Evolutionary conservation across 2,329 filamentous ascomycete genomes (phyloP).

Genomic region (Cercospora beticola): DNA sequence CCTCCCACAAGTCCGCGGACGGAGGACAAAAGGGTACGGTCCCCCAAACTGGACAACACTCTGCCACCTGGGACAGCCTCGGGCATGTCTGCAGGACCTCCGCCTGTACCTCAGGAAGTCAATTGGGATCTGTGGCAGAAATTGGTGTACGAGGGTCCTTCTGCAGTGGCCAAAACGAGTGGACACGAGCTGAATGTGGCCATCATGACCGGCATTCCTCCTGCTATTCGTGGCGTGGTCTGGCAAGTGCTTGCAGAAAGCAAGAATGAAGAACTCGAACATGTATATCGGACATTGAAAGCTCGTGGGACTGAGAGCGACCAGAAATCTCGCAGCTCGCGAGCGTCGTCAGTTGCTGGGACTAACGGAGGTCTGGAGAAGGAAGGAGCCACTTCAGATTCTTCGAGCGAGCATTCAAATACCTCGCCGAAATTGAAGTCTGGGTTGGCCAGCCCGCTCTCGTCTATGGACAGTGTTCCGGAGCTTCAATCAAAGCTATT

Average conservation of each 20-base stretch:
- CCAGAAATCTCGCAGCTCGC: slow-evolving; percentile 22
- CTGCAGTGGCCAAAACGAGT: slow-evolving; percentile 82
- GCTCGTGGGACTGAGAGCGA: slow-evolving; percentile 80
- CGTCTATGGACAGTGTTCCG: slow-evolving; percentile 35
- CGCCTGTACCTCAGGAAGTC: slow-evolving; percentile 71
- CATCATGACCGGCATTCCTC: slow-evolving; percentile 90
- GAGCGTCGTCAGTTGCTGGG: slow-evolving; percentile 42
- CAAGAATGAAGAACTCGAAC: slow-evolving; percentile 86
- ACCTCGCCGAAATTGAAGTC: slow-evolving; percentile 62
- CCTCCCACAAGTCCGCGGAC: slow-evolving; percentile 22
- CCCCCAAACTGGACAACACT: slow-evolving; percentile 64
- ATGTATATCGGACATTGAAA: slow-evolving; percentile 79
- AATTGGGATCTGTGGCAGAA: slow-evolving; percentile 99
- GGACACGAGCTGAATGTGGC: slow-evolving; percentile 85
- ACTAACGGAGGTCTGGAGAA: slow-evolving; percentile 57
- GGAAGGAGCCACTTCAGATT: slow-evolving; percentile 69
- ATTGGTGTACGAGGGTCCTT: slow-evolving; percentile 89
- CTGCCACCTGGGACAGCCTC: slow-evolving; percentile 83
- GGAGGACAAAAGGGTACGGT: slow-evolving; percentile 46
- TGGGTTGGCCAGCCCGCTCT: slow-evolving; percentile 38
- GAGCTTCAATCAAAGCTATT: slow-evolving; percentile 65
- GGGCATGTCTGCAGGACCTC: slow-evolving; percentile 73
- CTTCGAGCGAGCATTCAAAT: slow-evolving; percentile 81
- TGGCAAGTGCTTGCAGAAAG: slow-evolving; percentile 97
- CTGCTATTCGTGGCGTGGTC: slow-evolving; percentile 93